These are phyloP conservation scores for Yamadazyma endophytica DNA, from an alignment of 805 yeast genomes.

Conservation along the genomic window DNA sequence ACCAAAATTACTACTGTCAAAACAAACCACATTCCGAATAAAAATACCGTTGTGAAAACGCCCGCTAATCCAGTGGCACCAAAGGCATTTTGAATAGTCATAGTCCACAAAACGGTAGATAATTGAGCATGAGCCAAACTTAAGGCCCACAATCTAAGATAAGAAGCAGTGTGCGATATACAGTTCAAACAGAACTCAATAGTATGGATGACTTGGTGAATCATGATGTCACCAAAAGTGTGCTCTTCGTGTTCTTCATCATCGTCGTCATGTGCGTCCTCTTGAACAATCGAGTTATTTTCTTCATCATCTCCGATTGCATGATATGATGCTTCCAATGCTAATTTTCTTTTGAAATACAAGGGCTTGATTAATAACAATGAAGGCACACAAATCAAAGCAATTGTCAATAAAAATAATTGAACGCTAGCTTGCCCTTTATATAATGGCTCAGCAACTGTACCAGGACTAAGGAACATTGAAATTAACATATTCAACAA, in stretches of 20 bases:
- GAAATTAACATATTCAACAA: constrained; percentile 89
- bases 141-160: constrained; percentile 93
- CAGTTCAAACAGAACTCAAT: constrained; percentile 96
- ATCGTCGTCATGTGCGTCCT: constrained; percentile 49
- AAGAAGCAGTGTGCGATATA: constrained; percentile 98
- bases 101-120: constrained; percentile 91
- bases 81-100: constrained; percentile 86
- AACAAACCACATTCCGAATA: constrained; percentile 94
- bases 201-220: constrained; percentile 96
- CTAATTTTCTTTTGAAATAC: constrained; percentile 56
- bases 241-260: constrained; percentile 54
- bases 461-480: constrained; percentile 94
- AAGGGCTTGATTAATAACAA: constrained; percentile 81
- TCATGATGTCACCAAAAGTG: constrained; percentile 89
- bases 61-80: constrained; percentile 61
- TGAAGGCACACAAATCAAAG: constrained; percentile 91
- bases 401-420: constrained; percentile 64
- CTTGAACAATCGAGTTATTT: constrained; percentile 22
- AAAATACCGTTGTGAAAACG: constrained; percentile 65
- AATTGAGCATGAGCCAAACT: constrained; percentile 96
- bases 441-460: constrained; percentile 73
- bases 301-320: constrained; percentile 31
- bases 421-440: constrained; percentile 78
- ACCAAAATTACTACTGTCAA: constrained; percentile 89
- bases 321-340: constrained; percentile 45